Conservation (phyloP, 2,329 filamentous ascomycete species). For the Cercospora sp. region DNA sequence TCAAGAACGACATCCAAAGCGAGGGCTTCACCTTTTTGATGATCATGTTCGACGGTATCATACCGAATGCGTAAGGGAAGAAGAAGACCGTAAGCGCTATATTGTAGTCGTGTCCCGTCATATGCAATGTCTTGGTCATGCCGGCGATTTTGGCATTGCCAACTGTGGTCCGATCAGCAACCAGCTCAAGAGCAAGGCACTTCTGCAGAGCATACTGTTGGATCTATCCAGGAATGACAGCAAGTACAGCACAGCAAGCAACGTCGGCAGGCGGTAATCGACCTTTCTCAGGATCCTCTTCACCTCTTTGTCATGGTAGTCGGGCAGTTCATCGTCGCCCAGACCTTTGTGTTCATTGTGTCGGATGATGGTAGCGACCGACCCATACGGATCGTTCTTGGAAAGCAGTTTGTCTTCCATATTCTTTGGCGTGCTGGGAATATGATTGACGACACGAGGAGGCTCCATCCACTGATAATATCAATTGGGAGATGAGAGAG, state of each 20-base stretch:
- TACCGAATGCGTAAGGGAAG: slow-evolving; percentile 41
- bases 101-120: slow-evolving; percentile 45
- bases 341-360: slow-evolving; percentile 22
- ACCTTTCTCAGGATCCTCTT: slow-evolving; percentile 55
- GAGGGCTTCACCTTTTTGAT: slow-evolving; percentile 43
- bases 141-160: slow-evolving; percentile 38
- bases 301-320: slow-evolving; percentile 26
- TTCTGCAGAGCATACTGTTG: slow-evolving; percentile 20
- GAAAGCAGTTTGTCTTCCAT: slow-evolving; percentile 13
- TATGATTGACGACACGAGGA: not conserved
- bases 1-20: slow-evolving; percentile 40
- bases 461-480: not conserved
- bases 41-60: slow-evolving; percentile 44
- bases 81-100: slow-evolving; percentile 46
- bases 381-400: slow-evolving; percentile 8
- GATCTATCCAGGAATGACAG: slow-evolving; percentile 44
- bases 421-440: slow-evolving; percentile 6
- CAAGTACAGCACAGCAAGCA: slow-evolving; percentile 46
- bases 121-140: slow-evolving; percentile 41
- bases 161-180: slow-evolving; percentile 32
- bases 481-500: not conserved
- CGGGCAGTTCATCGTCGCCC: slow-evolving; percentile 18
- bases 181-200: not conserved
- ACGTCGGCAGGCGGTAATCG: slow-evolving; percentile 23
- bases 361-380: slow-evolving; percentile 3